Evolutionary conservation across 208 protist genomes (phyloP).

Genomic region (Trypanosoma mega): DNA sequence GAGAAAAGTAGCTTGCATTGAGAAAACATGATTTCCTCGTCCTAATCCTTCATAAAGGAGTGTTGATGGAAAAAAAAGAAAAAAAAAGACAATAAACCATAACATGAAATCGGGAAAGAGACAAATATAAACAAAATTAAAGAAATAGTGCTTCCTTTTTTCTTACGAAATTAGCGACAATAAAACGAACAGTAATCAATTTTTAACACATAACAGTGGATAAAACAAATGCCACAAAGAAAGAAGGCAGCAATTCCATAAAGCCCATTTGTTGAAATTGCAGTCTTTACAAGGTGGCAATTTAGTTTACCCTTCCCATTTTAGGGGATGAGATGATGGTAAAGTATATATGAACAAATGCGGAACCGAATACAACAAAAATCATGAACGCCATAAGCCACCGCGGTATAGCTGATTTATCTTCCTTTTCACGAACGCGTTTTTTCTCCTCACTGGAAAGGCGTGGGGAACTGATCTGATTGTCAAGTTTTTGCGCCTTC

Average conservation of each 20-base stretch:
- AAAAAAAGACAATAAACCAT: no score
- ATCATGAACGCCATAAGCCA: constrained; percentile 65
- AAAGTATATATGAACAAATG: constrained; percentile 77
- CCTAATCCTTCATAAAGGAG: background rate
- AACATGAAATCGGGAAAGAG: no score
- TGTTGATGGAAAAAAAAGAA: background rate
- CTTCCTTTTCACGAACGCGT: constrained; percentile 43
- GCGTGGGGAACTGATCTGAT: constrained; percentile 30
- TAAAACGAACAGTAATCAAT: no score
- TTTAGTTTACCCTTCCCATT: constrained; percentile 26
- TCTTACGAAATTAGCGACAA: no score
- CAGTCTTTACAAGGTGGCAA: no score
- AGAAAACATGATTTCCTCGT: constrained; percentile 36
- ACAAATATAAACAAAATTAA: background rate
- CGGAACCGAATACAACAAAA: constrained; percentile 64
- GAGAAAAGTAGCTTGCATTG: constrained; percentile 31
- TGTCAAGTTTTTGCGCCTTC: constrained; percentile 41
- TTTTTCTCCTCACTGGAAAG: constrained; percentile 64
- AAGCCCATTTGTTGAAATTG: no score
- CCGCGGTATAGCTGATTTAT: constrained; percentile 36
- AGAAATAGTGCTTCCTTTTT: background rate
- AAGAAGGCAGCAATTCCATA: no score
- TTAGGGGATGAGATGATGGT: constrained; percentile 57
- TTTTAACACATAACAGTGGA: no score
- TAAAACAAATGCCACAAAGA: no score